Evolutionary conservation across 192 early-diverging fungal species (phyloP), one percentile per base, ranked within the genome.

Genomic region (Martensiomyces pterosporus): DNA sequence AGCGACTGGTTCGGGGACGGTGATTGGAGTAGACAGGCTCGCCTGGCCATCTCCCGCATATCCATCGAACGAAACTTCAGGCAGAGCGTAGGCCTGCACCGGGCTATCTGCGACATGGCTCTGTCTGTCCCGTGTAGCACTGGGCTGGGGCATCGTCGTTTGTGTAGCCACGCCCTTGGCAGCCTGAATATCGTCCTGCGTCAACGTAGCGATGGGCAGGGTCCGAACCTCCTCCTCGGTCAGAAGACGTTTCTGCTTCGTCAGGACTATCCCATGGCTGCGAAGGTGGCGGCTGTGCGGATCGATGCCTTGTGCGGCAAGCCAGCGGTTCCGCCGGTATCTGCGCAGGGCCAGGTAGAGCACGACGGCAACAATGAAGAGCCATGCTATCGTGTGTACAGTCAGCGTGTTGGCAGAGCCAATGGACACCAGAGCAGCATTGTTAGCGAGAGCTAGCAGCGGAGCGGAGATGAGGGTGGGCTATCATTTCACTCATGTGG

Each of bases 101-200:
- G n/a, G n/a, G n/a, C n/a, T n/a, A n/a, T n/a, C 43, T 5, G 43
- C 6, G 24, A 17, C 25, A 12, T 18, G 43, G 7, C 27, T 18
- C 13, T 27, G 43, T 1, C 15, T 29, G 15, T n/a, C 33, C 43
- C 8, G 15, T 19, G 21, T 25, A 2, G 43, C 25, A 29, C 33
- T 18, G 43, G 43, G 43, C 26, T 24, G 4, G 14, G 1, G 12
- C 12, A 13, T 14, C 22, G 18, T 18, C 3, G 19, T 17, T 17
- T 8, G 17, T 12, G 46, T n/a, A 32, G 63, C 56, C 14, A 67
- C 8, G 6, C 34, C 39, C 36, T 43, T 63, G 18, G 56, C 54
- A 9, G 22, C 24, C 23, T 47, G 22, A n/a, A 72, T 72, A 33
- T 72, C 68, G 3, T 56, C 49, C 13, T 49, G 47, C 0, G 56